These are phyloP conservation scores for Globisporangium nunn DNA, from an alignment of 352 stramenopile species.

Conservation along the genomic window DNA sequence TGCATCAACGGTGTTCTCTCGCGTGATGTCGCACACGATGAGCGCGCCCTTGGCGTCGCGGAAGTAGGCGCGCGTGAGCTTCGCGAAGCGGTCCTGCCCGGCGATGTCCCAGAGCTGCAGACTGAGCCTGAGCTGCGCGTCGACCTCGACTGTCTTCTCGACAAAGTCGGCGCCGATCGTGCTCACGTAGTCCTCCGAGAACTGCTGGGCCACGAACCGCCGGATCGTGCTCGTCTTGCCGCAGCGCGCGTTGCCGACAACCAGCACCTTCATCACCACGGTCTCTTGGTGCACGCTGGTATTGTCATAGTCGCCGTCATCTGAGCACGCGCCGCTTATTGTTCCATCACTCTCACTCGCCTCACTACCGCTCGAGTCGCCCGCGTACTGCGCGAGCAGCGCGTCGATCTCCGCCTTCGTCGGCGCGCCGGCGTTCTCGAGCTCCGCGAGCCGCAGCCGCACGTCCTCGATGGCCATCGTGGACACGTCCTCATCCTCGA, in stretches of 20 bases:
- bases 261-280: constrained; percentile 80
- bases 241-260: constrained; percentile 82
- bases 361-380: constrained; percentile 15
- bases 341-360: background rate
- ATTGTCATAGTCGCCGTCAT: constrained; percentile 3
- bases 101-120: constrained; percentile 88
- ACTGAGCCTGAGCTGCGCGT: constrained; percentile 45
- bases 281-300: constrained; percentile 21
- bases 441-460: constrained; percentile 31
- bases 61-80: constrained; percentile 84
- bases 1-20: constrained; percentile 80
- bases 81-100: constrained; percentile 84
- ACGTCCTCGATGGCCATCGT: constrained; percentile 37
- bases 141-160: constrained; percentile 71
- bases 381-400: constrained; percentile 50
- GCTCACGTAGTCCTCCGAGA: constrained; percentile 78
- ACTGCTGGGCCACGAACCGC: constrained; percentile 60
- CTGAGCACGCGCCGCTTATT: constrained; percentile 10
- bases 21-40: constrained; percentile 86
- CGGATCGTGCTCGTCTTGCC: constrained; percentile 86
- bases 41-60: constrained; percentile 70
- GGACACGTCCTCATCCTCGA: constrained; percentile 11
- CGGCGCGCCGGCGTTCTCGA: constrained; percentile 32
- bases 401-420: constrained; percentile 56
- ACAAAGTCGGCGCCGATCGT: constrained; percentile 86